A percentile compares a stretch with the other conserved stretches of the same genome.
Evolutionary conservation across 495 filamentous ascomycete species (phyloP).

Genomic region (Pyronema omphalodes): DNA sequence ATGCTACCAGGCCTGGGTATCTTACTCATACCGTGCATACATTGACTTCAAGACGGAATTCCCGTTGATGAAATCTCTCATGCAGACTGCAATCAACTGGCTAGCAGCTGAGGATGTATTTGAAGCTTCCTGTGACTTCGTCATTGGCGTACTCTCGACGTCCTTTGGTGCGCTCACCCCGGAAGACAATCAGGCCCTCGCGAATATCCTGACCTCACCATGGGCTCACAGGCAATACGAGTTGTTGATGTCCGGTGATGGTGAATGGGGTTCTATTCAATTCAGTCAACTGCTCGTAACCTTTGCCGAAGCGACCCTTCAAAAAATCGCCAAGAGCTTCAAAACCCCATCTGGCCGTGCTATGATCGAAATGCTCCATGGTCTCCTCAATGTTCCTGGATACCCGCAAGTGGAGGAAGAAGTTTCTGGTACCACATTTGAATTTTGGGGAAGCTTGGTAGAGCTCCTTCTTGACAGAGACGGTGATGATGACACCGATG

Average conservation of each 20-base stretch:
- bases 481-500: slow-evolving; percentile 15
- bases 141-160: slow-evolving; percentile 44
- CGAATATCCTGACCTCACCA: slow-evolving; percentile 36
- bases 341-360: slow-evolving; percentile 24
- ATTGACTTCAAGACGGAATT: slow-evolving; percentile 36
- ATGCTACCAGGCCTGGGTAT: slow-evolving; percentile 38
- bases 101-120: slow-evolving; percentile 37
- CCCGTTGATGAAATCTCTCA: slow-evolving; percentile 36
- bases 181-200: slow-evolving; percentile 36
- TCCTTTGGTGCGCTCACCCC: slow-evolving; percentile 43
- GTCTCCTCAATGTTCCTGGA: slow-evolving; percentile 50
- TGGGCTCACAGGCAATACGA: slow-evolving; percentile 36
- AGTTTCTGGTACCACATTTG: slow-evolving; percentile 55
- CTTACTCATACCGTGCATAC: slow-evolving; percentile 43
- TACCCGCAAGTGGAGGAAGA: slow-evolving; percentile 59
- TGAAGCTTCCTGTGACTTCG: slow-evolving; percentile 41
- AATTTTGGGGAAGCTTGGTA: slow-evolving; percentile 66
- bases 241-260: slow-evolving; percentile 39
- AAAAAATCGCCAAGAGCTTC: slow-evolving; percentile 29
- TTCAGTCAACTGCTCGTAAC: slow-evolving; percentile 53
- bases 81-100: slow-evolving; percentile 36
- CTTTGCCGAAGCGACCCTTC: slow-evolving; percentile 42
- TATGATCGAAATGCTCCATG: slow-evolving; percentile 34
- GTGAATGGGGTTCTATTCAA: slow-evolving; percentile 43
- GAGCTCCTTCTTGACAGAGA: slow-evolving; percentile 33